phyloP scores from a whole-genome alignment of 805 yeast genomes.

The Nakazawaea siamensis region DNA sequence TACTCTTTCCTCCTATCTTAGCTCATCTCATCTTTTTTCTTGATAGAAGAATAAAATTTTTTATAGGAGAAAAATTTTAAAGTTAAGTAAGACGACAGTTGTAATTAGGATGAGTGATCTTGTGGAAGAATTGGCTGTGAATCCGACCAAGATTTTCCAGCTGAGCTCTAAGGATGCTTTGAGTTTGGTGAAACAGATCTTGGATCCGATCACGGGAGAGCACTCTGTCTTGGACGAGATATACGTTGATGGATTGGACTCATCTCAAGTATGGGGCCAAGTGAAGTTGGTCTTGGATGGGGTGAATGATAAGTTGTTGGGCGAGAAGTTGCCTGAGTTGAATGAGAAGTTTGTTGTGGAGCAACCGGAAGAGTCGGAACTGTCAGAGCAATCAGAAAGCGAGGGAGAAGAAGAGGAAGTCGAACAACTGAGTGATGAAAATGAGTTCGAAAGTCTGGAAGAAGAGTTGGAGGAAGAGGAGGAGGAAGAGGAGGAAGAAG shows the following conservation, averaged over 20 bases:
- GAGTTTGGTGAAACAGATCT: constrained; percentile 33
- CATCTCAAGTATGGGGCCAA: constrained; percentile 92
- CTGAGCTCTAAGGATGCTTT: constrained; percentile 16
- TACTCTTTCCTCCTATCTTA: not conserved
- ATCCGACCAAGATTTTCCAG: constrained; percentile 15
- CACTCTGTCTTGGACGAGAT: constrained; percentile 72
- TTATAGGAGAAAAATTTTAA: not conserved
- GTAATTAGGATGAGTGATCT: constrained; percentile 4
- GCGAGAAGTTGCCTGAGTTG: constrained; percentile 45
- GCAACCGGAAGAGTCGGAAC: constrained; percentile 15
- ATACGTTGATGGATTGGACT: constrained; percentile 77
- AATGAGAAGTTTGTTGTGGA: constrained; percentile 25
- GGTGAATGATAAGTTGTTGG: constrained; percentile 56
- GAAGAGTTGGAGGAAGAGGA: constrained; percentile 10
- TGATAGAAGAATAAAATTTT: not conserved
- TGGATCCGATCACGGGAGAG: constrained; percentile 43
- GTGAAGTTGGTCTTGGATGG: constrained; percentile 78
- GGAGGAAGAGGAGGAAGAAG: constrained; percentile 11
- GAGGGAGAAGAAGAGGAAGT: constrained; percentile 18
- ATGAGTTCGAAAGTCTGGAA: constrained; percentile 5
- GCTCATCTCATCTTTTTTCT: not conserved
- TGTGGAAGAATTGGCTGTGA: constrained; percentile 13
- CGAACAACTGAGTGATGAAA: constrained; percentile 12
- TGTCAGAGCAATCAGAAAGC: constrained; percentile 21
- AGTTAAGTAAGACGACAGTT: not conserved